Evolutionary conservation across 352 stramenopile species (phyloP).

Genomic region (Pythium dissotocum): DNA sequence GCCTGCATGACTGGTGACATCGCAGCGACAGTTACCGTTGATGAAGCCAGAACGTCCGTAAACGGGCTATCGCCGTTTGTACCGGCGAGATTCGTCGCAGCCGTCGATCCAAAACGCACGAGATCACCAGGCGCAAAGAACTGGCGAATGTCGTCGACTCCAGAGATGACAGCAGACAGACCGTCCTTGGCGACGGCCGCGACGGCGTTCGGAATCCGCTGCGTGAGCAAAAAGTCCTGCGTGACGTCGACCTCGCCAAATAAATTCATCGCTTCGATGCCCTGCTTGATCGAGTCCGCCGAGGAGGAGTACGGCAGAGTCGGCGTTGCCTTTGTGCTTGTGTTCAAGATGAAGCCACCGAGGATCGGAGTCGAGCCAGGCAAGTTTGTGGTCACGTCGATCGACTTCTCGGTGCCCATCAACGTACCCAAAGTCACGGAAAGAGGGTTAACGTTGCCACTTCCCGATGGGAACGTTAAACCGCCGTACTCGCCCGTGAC

Average conservation of each 20-base stretch:
- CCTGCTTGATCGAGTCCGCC: slow-evolving; percentile 60
- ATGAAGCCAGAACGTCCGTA: slow-evolving; percentile 46
- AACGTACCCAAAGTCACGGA: slow-evolving; percentile 42
- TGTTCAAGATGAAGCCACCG: slow-evolving; percentile 55
- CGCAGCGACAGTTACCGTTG: slow-evolving; percentile 41
- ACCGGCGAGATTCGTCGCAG: slow-evolving; percentile 42
- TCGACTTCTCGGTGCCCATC: slow-evolving; percentile 41
- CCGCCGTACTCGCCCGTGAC: slow-evolving; percentile 71
- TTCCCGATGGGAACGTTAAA: slow-evolving; percentile 74
- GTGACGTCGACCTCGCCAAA: slow-evolving; percentile 77
- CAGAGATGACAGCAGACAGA: slow-evolving; percentile 40
- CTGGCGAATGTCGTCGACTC: slow-evolving; percentile 62
- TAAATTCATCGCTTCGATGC: slow-evolving; percentile 74
- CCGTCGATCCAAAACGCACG: slow-evolving; percentile 58
- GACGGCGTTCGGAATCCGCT: slow-evolving; percentile 55
- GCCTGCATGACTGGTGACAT: slow-evolving; percentile 54
- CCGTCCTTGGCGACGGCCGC: slow-evolving; percentile 62
- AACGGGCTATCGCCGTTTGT: slow-evolving; percentile 72
- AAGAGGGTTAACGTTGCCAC: slow-evolving; percentile 68
- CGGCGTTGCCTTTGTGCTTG: slow-evolving; percentile 40
- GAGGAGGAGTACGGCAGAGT: slow-evolving; percentile 57
- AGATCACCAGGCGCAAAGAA: slow-evolving; percentile 62
- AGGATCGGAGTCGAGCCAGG: slow-evolving; percentile 51
- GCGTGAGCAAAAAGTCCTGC: slow-evolving; percentile 46
- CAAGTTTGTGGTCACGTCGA: slow-evolving; percentile 59